Evolutionary conservation across 495 filamentous ascomycete genomes (phyloP).

Genomic region (Sabuloglossum arenarium): DNA sequence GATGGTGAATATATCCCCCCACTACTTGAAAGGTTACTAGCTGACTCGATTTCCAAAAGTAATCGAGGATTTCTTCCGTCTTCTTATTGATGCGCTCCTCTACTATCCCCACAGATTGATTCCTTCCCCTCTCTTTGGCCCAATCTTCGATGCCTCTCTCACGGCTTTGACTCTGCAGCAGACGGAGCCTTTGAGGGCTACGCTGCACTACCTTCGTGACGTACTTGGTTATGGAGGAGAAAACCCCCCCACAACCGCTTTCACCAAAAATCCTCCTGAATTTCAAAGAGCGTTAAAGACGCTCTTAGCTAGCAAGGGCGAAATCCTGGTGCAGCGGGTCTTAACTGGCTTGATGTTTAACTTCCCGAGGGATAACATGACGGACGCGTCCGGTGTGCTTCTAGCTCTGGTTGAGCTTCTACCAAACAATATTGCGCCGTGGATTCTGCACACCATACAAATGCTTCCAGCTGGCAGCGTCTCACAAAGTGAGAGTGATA

Average conservation of each 20-base stretch:
- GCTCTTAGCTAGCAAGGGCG: constrained; percentile 50
- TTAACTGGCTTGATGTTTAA: constrained; percentile 97
- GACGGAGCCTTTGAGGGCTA: constrained; percentile 71
- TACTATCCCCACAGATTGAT: constrained; percentile 77
- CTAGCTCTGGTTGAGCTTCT: constrained; percentile 74
- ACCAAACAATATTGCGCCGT: constrained; percentile 50
- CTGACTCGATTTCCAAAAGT: constrained; percentile 25
- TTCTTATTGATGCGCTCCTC: constrained; percentile 72
- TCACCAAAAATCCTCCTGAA: constrained; percentile 26
- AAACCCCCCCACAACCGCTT: constrained; percentile 51
- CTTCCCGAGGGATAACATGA: constrained; percentile 85
- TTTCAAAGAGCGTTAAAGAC: constrained; percentile 39
- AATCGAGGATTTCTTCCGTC: constrained; percentile 95
- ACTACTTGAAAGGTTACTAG: not conserved
- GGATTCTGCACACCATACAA: constrained; percentile 63
- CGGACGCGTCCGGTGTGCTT: constrained; percentile 81
- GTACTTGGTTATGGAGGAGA: constrained; percentile 72
- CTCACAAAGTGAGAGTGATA: constrained; percentile 38
- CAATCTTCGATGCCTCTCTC: constrained; percentile 71
- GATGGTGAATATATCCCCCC: constrained; percentile 34
- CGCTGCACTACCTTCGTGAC: constrained; percentile 85
- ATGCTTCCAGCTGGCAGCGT: constrained; percentile 70
- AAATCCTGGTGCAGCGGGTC: constrained; percentile 60
- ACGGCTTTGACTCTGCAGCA: constrained; percentile 74
- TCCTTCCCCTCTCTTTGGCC: constrained; percentile 48